Base-by-base conservation (phyloP, 495 filamentous ascomycete species). In the Tuber umbilicatum region DNA sequence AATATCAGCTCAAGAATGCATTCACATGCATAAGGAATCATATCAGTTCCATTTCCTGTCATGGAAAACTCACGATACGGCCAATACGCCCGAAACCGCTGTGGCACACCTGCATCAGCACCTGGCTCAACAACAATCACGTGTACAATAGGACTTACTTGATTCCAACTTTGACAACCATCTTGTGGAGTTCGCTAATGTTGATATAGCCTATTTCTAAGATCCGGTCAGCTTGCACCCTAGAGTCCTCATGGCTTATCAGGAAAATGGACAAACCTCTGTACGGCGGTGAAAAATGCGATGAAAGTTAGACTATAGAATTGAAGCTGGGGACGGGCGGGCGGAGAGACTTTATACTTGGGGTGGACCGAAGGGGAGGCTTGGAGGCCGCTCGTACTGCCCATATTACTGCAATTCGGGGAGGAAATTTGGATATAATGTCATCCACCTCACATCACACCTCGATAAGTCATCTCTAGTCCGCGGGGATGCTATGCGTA, bases 11-110 rank as follows among this genome's bases (percentile, higher is more conserved):
- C 43, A 21, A 43, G 42, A 43, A 43, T 16, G 17, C 14, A 2
- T 16, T 17, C 14, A 5, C 42, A 19, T 43, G 4, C 17, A 1
- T 47, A 1, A 7, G 43, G 19, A 19, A 19, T 5, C 16, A 23
- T 23, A 19, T 5, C 16, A 47, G 43, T 5, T 23, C 43, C 5
- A 47, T 47, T 5, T 2, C 19, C 7, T 21, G 16, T 16, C 42
- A 43, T 43, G 14, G 40, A 60, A 43, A 68, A 86, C 86, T 85
- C 82, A 94, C 95, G 85, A 99, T 97, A 85, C 95, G 91, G 79
- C 95, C 95, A 86, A 99, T 99, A 86, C 95, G 94, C 87, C 95
- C 95, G 88, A 99, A 99, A 85, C 95, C 95, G 90, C 97, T 64
- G 55, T 21, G 43, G 23, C 3, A 6, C 19, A 21, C n/a, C n/a